phyloP scores from a whole-genome alignment of 345 rosid species.

The Eutrema yunnanense region DNA sequence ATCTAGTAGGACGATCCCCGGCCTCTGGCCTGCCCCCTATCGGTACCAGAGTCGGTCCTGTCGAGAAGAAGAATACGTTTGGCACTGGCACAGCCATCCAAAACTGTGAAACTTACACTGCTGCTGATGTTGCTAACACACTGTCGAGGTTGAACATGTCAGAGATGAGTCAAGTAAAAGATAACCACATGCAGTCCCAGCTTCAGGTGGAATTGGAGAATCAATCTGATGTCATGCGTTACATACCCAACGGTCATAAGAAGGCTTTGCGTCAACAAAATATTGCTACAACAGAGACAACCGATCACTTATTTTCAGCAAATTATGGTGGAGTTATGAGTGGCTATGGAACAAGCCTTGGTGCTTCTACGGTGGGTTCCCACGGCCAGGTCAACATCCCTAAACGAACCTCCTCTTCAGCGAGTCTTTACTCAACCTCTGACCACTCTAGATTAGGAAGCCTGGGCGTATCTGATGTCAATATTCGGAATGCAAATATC shows the following conservation, averaged over 20 bases:
- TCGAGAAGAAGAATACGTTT: slow-evolving; percentile 45
- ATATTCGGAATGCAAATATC: slow-evolving; percentile 36
- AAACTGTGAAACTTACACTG: slow-evolving; percentile 41
- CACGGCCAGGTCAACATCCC: slow-evolving; percentile 51
- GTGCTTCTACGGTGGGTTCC: slow-evolving; percentile 39
- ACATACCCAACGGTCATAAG: slow-evolving; percentile 46
- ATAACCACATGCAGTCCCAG: slow-evolving; percentile 37
- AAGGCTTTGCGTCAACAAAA: slow-evolving; percentile 47
- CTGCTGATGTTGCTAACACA: slow-evolving; percentile 54
- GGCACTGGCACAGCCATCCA: slow-evolving; percentile 43
- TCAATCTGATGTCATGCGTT: slow-evolving; percentile 40
- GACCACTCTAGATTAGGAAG: slow-evolving; percentile 47
- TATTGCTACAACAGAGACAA: slow-evolving; percentile 36
- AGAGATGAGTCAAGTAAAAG: slow-evolving; percentile 40
- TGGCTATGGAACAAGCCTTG: slow-evolving; percentile 42
- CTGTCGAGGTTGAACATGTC: slow-evolving; percentile 54
- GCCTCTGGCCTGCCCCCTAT: slow-evolving; percentile 58
- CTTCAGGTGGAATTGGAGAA: slow-evolving; percentile 37
- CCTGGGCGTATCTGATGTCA: slow-evolving; percentile 42
- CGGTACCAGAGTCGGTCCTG: slow-evolving; percentile 50
- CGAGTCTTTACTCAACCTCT: slow-evolving; percentile 50
- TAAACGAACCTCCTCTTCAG: slow-evolving; percentile 56
- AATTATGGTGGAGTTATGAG: slow-evolving; percentile 40
- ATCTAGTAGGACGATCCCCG: slow-evolving; percentile 48
- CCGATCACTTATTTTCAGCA: slow-evolving; percentile 40